These are phyloP conservation scores for Bidens hawaiensis DNA, from an alignment of 140 eudicot species.

Conservation along the genomic window DNA sequence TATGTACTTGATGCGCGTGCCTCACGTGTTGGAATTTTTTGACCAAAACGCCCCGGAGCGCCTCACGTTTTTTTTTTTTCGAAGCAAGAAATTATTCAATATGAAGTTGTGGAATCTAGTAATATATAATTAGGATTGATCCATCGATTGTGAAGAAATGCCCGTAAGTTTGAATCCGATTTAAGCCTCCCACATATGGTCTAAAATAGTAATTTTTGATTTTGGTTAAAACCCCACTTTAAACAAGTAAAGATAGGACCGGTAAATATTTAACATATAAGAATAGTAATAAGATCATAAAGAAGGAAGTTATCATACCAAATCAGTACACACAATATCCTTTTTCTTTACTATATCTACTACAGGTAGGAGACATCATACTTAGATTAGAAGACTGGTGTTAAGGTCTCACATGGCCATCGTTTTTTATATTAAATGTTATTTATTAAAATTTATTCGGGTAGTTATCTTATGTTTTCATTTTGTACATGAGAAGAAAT, in stretches of 20 bases:
- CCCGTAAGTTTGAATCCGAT: no score
- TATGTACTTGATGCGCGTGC: no score
- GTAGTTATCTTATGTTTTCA: no score
- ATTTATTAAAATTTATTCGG: no score
- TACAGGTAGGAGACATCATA: slow-evolving; percentile 5
- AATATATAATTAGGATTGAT: background rate
- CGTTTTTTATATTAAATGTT: background rate
- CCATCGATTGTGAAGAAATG: no score
- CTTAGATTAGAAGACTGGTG: slow-evolving; percentile 2
- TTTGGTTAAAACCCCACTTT: background rate
- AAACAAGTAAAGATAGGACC: background rate
- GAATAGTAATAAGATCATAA: slow-evolving; percentile 7
- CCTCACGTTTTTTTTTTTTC: no score
- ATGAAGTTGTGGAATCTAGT: background rate
- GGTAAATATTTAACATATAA: background rate
- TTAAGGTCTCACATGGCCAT: slow-evolving; percentile 5
- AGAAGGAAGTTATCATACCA: background rate
- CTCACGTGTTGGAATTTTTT: no score
- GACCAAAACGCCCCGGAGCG: no score
- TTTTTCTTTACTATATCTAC: slow-evolving; percentile 5
- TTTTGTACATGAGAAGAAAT: no score
- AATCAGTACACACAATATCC: background rate
- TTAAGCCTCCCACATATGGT: background rate
- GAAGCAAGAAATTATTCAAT: no score
- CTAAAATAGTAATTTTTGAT: background rate